These are phyloP conservation scores for Leptoxyphium fumago DNA, from an alignment of 2,329 filamentous ascomycete species.

Conservation along the genomic window DNA sequence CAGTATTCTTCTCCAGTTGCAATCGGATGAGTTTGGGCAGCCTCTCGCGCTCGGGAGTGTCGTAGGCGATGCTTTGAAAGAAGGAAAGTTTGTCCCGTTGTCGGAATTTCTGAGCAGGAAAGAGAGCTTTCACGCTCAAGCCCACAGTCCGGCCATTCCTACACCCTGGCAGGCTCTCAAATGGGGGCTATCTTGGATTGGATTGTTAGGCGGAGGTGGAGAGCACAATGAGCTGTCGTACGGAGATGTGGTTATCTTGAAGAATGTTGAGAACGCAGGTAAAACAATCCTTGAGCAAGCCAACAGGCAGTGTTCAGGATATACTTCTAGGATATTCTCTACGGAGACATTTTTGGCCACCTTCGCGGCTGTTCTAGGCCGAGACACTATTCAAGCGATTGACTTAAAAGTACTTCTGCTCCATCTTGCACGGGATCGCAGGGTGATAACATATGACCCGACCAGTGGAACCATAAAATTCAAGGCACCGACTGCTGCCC, in stretches of 20 bases:
- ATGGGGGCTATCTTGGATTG: slow-evolving; percentile 62
- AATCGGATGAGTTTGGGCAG: slow-evolving; percentile 63
- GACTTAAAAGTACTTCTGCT: slow-evolving; percentile 33
- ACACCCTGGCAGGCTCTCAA: slow-evolving; percentile 55
- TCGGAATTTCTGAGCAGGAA: slow-evolving; percentile 50
- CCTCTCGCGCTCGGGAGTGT: slow-evolving; percentile 70
- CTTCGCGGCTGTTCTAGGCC: slow-evolving; percentile 12
- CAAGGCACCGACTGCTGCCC: slow-evolving; percentile 36
- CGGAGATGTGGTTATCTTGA: slow-evolving; percentile 51
- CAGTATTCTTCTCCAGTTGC: slow-evolving; percentile 50
- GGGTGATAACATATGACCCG: slow-evolving; percentile 15
- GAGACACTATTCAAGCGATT: slow-evolving; percentile 20
- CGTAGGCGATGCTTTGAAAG: slow-evolving; percentile 57
- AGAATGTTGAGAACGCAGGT: slow-evolving; percentile 38
- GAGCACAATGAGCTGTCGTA: slow-evolving; percentile 42
- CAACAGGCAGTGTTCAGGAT: slow-evolving; percentile 17
- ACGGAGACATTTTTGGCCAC: slow-evolving; percentile 14
- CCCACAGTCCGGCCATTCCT: slow-evolving; percentile 45
- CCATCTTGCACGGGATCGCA: slow-evolving; percentile 38
- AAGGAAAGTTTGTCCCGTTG: slow-evolving; percentile 55
- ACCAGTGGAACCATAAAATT: slow-evolving; percentile 54
- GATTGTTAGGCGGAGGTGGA: slow-evolving; percentile 5
- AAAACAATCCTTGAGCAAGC: slow-evolving; percentile 23
- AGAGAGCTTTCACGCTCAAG: slow-evolving; percentile 52
- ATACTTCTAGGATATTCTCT: slow-evolving; percentile 20